Conservation (phyloP, 1,139 yeast genomes). For the Taphrina betulina region DNA sequence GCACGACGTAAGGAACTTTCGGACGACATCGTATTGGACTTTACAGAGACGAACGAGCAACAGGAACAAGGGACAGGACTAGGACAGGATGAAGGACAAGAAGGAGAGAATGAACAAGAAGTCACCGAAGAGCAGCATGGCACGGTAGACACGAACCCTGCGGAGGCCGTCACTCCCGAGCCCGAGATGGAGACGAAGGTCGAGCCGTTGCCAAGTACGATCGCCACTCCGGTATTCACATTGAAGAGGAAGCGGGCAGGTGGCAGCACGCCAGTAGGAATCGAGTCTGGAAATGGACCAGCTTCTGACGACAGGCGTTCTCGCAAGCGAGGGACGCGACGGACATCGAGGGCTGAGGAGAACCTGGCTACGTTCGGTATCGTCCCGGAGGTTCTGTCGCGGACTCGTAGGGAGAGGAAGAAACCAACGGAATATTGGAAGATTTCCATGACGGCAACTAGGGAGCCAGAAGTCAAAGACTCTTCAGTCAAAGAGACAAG, state of each 20-base stretch:
- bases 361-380: constrained; percentile 6
- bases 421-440: constrained; percentile 16
- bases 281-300: neutral
- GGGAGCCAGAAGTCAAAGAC: neutral
- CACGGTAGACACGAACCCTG: neutral
- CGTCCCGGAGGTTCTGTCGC: constrained; percentile 7
- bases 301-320: neutral
- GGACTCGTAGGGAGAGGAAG: constrained; percentile 9
- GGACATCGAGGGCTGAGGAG: no score
- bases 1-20: constrained; percentile 10
- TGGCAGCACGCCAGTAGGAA: neutral
- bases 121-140: neutral
- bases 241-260: neutral
- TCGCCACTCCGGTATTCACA: constrained; percentile 16
- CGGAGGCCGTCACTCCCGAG: neutral
- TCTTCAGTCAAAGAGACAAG: neutral
- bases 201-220: neutral
- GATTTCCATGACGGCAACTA: neutral
- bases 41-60: no score
- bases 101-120: neutral
- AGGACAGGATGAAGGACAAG: neutral
- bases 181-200: no score
- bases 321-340: neutral
- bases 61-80: constrained; percentile 1
- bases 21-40: constrained; percentile 14